phyloP scores from a whole-genome alignment of 345 rosid species.

The Carallia brachiata region DNA sequence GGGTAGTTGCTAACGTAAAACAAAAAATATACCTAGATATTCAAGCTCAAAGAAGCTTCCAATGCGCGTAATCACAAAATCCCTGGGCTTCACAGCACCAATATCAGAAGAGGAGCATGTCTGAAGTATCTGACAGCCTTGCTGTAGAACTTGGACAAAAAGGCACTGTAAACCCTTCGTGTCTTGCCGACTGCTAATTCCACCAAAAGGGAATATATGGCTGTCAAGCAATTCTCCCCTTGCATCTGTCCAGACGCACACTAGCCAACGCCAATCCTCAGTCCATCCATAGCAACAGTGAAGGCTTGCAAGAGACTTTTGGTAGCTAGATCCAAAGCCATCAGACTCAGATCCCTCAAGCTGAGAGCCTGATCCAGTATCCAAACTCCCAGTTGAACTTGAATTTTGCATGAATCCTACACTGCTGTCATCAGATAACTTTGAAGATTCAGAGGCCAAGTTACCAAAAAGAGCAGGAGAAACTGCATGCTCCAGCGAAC shows the following conservation, averaged over 20 bases:
- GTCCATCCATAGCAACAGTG: constrained; percentile 99
- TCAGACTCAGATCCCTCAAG: constrained; percentile 67
- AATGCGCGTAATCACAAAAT: constrained; percentile 82
- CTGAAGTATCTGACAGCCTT: constrained; percentile 96
- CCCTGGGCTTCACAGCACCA: constrained; percentile 79
- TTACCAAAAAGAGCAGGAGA: constrained; percentile 50
- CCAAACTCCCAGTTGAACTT: constrained; percentile 54
- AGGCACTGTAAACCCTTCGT: constrained; percentile 98
- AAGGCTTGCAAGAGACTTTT: constrained; percentile 69
- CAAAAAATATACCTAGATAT: constrained; percentile 60
- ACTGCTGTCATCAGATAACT: constrained; percentile 59
- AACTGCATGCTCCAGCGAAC: constrained; percentile 82
- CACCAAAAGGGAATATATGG: constrained; percentile 96
- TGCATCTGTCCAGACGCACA: constrained; percentile 99
- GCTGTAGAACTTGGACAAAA: constrained; percentile 94
- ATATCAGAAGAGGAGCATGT: constrained; percentile 76
- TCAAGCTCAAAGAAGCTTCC: constrained; percentile 97
- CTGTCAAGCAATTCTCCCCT: constrained; percentile 98
- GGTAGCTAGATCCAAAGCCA: constrained; percentile 44
- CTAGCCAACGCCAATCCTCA: constrained; percentile 99
- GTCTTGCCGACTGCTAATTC: constrained; percentile 98
- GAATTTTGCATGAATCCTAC: constrained; percentile 58
- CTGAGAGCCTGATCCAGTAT: constrained; percentile 65
- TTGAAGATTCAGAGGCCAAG: constrained; percentile 58
- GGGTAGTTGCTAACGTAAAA: too few species aligned